Percentiles rank a stretch among this genome's conserved stretches.
Evolutionary conservation across 2,329 filamentous ascomycete genomes (phyloP).

Genomic region (Colletotrichum melonis): DNA sequence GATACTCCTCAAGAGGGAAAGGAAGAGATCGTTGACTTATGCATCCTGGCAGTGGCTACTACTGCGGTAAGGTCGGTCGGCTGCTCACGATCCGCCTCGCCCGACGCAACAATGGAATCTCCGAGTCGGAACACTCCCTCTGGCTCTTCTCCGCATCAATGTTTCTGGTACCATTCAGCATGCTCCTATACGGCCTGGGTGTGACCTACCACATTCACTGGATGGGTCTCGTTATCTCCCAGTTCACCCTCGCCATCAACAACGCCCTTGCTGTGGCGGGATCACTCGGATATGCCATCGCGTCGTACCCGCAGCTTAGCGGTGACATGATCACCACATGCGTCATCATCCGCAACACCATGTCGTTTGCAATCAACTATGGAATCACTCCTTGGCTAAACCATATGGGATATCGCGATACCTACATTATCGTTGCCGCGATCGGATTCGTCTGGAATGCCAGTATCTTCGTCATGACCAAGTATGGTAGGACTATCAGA

Average conservation of each 20-base stretch:
- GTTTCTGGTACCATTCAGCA: constrained; percentile 52
- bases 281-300: constrained; percentile 45
- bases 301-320: constrained; percentile 44
- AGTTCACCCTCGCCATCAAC: constrained; percentile 43
- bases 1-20: accelerated
- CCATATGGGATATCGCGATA: constrained; percentile 50
- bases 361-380: constrained; percentile 47
- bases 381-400: constrained; percentile 46
- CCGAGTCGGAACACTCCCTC: constrained; percentile 54
- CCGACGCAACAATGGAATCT: constrained; percentile 53
- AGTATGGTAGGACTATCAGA: constrained; percentile 57
- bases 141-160: constrained; percentile 45
- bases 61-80: constrained; percentile 50
- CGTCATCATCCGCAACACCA: constrained; percentile 50
- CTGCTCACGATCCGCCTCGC: constrained; percentile 51
- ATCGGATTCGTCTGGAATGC: constrained; percentile 50
- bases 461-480: constrained; percentile 57
- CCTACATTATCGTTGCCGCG: constrained; percentile 49
- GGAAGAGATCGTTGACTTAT: neutral
- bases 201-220: constrained; percentile 45
- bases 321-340: constrained; percentile 45
- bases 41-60: constrained; percentile 34
- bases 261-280: constrained; percentile 41
- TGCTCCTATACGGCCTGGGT: constrained; percentile 55
- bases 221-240: constrained; percentile 44